A percentile compares a stretch with the other conserved stretches of the same genome.
Conservation (phyloP, 495 filamentous ascomycete genomes). For the Polyplosphaeria fusca region DNA sequence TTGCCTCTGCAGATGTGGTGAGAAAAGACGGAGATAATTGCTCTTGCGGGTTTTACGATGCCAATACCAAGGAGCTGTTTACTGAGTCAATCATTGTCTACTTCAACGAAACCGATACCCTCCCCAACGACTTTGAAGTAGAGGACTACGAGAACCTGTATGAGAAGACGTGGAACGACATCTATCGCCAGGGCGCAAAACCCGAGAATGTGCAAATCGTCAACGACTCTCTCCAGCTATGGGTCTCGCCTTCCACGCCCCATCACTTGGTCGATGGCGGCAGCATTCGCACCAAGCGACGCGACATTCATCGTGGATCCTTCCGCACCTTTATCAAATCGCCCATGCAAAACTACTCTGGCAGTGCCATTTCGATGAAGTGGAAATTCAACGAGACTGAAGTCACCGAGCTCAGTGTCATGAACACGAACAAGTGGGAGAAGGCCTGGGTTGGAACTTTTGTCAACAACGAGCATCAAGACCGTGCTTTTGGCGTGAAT, state of each 20-base stretch:
- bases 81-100: constrained; percentile 46
- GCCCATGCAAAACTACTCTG: constrained; percentile 28
- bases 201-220: constrained; percentile 37
- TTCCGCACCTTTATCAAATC: constrained; percentile 39
- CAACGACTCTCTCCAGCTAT: constrained; percentile 32
- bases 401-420: constrained; percentile 38
- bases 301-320: constrained; percentile 45
- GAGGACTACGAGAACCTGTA: constrained; percentile 39
- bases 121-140: constrained; percentile 36
- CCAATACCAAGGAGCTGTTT: constrained; percentile 34
- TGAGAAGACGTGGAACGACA: constrained; percentile 43
- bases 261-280: constrained; percentile 41
- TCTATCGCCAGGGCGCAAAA: constrained; percentile 41
- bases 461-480: constrained; percentile 37
- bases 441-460: constrained; percentile 42
- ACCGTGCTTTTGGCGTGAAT: constrained; percentile 33
- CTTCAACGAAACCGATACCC: constrained; percentile 43
- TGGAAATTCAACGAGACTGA: constrained; percentile 42
- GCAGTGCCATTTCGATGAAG: constrained; percentile 43
- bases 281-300: constrained; percentile 35
- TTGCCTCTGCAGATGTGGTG: constrained; percentile 14
- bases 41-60: constrained; percentile 44
- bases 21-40: constrained; percentile 29
- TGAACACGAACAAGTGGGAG: constrained; percentile 38
- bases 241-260: constrained; percentile 23